Evolutionary conservation across 2,329 filamentous ascomycete genomes (phyloP), one percentile per base, ranked within the genome.

Genomic region (Tolypocladium amazonense): DNA sequence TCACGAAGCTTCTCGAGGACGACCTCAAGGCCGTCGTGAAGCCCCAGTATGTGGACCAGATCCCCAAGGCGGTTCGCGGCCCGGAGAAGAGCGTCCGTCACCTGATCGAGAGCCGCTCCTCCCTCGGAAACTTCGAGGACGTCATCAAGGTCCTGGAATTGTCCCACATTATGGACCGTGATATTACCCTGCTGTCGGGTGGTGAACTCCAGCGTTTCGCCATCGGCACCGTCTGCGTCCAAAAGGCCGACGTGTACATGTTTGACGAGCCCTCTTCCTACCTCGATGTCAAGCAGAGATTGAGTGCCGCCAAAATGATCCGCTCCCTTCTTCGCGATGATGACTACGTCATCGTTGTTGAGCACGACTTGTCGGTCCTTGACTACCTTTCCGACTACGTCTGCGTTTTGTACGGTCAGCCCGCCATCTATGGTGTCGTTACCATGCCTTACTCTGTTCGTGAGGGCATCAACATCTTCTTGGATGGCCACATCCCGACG

Each of bases 231-330:
- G 92, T 96, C 64, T 96, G 92, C 70, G 92, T 97, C 27, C 93
- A 97, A 75, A 87, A 96, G 70, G 93, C 93, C 67, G 94, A 99
- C 74, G 91, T 96, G 14, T 99, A 99, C 82, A 97, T 99, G 94
- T 99, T 99, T 70, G 94, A 99, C 76, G 94, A 99, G 80, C 95
- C 95, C 23, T 97, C 93, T 47, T 99, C 94, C 43, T 99, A 97
- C 76, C 85, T 99, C 61, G 95, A 99, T 88, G 94, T 99, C 72
- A 97, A 97, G 84, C 94, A 99, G 78, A 90, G 94, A 87, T 81
- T 99, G 66, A 89, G 88, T 67, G 94, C 95, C 64, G 93, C 91
- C 68, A 86, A 88, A 68, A 90, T 96, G 67, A 97, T 99, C 69
- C 92, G 94, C 66, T 92, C 90, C 64, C 86, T 99, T 56, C 84